Percentiles rank a stretch among this genome's conserved stretches.
These are phyloP conservation scores for Didymella lethalis DNA, from an alignment of 2,329 filamentous ascomycete species.

Conservation along the genomic window DNA sequence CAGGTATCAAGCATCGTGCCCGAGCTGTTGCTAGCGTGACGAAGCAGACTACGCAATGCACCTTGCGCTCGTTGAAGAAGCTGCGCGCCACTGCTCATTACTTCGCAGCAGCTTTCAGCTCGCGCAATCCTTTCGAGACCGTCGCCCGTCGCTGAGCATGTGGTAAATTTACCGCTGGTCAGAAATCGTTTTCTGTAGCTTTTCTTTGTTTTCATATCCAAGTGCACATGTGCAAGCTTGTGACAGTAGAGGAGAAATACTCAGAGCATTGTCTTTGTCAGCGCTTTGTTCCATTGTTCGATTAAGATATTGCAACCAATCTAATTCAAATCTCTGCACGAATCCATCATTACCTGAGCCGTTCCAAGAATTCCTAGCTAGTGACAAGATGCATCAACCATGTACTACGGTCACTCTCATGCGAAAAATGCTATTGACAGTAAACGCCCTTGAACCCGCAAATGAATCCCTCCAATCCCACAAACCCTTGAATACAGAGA, in stretches of 20 bases:
- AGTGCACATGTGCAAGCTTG: neutral
- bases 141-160: neutral
- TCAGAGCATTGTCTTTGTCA: neutral
- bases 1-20: neutral
- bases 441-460: no score
- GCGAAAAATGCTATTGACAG: no score
- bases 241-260: no score
- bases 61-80: neutral
- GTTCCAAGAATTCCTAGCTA: neutral
- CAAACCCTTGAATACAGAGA: no score
- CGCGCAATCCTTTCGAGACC: conserved; percentile 3
- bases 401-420: neutral
- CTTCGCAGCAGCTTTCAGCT: neutral
- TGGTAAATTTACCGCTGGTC: neutral
- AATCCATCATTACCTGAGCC: neutral
- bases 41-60: neutral
- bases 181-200: neutral
- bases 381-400: no score
- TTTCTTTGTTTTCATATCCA: neutral
- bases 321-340: neutral
- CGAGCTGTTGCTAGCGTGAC: neutral
- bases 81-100: neutral
- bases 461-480: no score
- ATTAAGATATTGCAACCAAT: neutral
- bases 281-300: neutral